Percentiles rank a stretch among this genome's conserved stretches.
Evolutionary conservation across 768 basidiomycete species (phyloP).

Genomic region (Lactarius quietus): DNA sequence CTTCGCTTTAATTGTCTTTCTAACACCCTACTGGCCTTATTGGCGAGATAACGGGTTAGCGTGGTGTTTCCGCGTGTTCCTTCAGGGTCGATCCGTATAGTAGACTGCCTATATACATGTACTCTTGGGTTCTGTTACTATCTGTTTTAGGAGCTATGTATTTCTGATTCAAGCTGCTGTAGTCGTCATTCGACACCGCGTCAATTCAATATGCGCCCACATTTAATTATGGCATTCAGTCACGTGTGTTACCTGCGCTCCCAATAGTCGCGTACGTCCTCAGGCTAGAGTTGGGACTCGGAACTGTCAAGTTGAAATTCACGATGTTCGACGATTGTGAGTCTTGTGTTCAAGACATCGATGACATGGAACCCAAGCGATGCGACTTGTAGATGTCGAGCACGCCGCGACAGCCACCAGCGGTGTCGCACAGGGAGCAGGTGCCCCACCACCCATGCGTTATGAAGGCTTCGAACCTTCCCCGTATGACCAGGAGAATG

Average conservation of each 20-base stretch:
- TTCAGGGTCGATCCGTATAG: not conserved
- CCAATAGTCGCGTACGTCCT: not conserved
- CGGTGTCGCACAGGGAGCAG: conserved; percentile 34
- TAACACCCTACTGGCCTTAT: not conserved
- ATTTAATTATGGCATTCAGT: not conserved
- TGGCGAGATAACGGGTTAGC: not conserved
- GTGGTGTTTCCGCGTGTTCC: not conserved
- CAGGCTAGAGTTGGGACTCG: not conserved
- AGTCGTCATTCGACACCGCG: not conserved
- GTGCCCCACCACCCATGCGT: conserved; percentile 55
- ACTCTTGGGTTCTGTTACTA: conserved; percentile 16
- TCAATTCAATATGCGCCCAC: too few relatives aligned
- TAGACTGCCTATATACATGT: conserved; percentile 9
- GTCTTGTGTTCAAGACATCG: conserved; percentile 21
- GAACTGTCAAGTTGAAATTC: not conserved
- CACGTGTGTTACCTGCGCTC: not conserved
- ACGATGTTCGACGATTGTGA: conserved; percentile 43
- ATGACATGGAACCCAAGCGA: conserved; percentile 13
- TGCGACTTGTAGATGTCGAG: conserved; percentile 65
- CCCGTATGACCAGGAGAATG: conserved; percentile 52
- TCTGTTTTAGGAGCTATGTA: conserved; percentile 16
- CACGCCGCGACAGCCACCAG: conserved; percentile 59
- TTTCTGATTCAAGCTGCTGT: conserved; percentile 12
- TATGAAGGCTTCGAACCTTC: conserved; percentile 90
- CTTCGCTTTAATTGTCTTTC: not conserved